Percentiles rank a stretch among this genome's conserved stretches.
Evolutionary conservation across 768 basidiomycete species (phyloP).

Genomic region (Imleria badia): DNA sequence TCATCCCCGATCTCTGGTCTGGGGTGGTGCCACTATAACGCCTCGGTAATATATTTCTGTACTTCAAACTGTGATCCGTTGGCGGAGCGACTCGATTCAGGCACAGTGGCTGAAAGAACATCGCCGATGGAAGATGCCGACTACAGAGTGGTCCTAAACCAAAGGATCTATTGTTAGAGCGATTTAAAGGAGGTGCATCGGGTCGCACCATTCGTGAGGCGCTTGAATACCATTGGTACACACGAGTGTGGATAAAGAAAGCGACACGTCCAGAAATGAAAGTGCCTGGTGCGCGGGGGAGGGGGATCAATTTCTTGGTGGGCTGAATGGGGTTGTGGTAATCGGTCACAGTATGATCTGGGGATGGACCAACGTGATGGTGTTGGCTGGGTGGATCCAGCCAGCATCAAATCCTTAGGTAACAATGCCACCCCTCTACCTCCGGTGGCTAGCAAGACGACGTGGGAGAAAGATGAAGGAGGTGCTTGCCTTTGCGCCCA

Average conservation of each 20-base stretch:
- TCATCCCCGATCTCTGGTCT: not conserved
- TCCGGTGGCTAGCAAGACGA: not conserved
- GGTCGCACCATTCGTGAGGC: no score
- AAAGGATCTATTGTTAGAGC: not conserved
- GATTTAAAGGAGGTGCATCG: not conserved
- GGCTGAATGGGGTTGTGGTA: not conserved
- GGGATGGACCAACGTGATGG: not conserved
- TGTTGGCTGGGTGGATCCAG: not conserved
- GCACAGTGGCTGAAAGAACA: not conserved
- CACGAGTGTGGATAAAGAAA: no score
- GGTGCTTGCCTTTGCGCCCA: not conserved
- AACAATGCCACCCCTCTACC: not conserved
- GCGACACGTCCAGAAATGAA: not conserved
- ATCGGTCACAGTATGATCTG: not conserved
- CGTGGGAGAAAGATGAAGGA: not conserved
- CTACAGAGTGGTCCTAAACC: no score
- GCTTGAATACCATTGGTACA: no score
- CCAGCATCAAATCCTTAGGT: not conserved
- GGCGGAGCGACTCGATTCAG: not conserved
- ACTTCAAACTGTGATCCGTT: not conserved
- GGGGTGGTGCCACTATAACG: not conserved
- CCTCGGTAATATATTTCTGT: not conserved
- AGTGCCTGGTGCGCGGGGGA: not conserved
- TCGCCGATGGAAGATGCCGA: no score
- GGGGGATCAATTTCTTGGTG: no score